phyloP scores from a whole-genome alignment of 2,329 filamentous ascomycete species.

The Teratosphaeriaceae sp. region DNA sequence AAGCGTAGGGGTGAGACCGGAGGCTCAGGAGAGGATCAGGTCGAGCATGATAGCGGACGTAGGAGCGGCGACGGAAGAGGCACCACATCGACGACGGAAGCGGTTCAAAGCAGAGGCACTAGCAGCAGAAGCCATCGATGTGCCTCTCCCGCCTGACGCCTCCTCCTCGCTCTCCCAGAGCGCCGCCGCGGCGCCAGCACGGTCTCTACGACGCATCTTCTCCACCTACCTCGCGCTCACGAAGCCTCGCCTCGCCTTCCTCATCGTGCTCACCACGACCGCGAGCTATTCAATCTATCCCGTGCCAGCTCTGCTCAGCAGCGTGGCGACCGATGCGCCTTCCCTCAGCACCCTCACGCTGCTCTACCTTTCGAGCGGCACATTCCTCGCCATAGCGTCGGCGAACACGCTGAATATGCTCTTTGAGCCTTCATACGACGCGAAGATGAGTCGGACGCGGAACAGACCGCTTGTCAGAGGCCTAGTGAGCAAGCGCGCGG shows the following conservation, averaged over 20 bases:
- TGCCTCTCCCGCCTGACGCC: conserved; percentile 50
- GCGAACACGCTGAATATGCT: conserved; percentile 98
- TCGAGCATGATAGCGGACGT: conserved; percentile 1
- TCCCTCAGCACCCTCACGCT: conserved; percentile 87
- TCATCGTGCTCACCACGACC: conserved; percentile 86
- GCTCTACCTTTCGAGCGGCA: conserved; percentile 79
- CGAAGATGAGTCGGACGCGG: conserved; percentile 86
- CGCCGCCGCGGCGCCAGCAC: conserved; percentile 49
- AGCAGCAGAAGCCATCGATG: conserved; percentile 11
- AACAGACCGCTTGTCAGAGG: conserved; percentile 83
- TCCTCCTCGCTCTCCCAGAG: conserved; percentile 54
- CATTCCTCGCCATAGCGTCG: conserved; percentile 78
- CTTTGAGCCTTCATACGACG: conserved; percentile 84
- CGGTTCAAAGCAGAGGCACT: conserved; percentile 26
- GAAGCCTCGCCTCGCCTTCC: conserved; percentile 88
- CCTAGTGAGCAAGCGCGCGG: conserved; percentile 64
- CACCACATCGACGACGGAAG: conserved; percentile 28
- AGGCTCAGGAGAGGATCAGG: neutral
- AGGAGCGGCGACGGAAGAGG: conserved; percentile 14
- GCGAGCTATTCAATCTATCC: conserved; percentile 90
- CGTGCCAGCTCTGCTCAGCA: conserved; percentile 74
- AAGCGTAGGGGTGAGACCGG: neutral
- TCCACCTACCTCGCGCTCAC: conserved; percentile 83
- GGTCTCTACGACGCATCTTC: conserved; percentile 58
- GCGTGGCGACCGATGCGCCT: conserved; percentile 60